phyloP scores from a whole-genome alignment of 208 protist genomes.

The Herpetomonas samuelpessoai region DNA sequence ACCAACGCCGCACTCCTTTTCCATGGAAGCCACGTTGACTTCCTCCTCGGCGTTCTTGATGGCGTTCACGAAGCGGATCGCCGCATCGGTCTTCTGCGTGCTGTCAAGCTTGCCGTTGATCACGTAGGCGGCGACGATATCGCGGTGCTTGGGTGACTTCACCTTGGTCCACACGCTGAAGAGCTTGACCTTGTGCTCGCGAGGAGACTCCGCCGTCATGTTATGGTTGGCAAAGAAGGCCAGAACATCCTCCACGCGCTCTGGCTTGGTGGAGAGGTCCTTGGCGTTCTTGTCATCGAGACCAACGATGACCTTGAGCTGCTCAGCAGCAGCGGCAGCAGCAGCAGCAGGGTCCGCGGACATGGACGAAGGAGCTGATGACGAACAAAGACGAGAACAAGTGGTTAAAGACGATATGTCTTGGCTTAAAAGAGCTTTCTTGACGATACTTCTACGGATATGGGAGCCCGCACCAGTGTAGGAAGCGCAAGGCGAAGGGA shows the following conservation, averaged over 20 bases:
- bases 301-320: conserved; percentile 75
- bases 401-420: too few relatives aligned
- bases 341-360: conserved; percentile 12
- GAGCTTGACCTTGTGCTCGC: conserved; percentile 86
- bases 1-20: conserved; percentile 78
- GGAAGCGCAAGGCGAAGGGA: too few relatives aligned
- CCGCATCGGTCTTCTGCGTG: conserved; percentile 86
- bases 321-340: conserved; percentile 22
- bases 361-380: conserved; percentile 6
- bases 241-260: conserved; percentile 81
- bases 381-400: neutral
- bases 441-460: too few relatives aligned
- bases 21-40: conserved; percentile 45
- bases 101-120: conserved; percentile 58
- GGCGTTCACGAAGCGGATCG: conserved; percentile 72
- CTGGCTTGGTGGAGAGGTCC: conserved; percentile 82
- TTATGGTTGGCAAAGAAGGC: conserved; percentile 62
- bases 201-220: conserved; percentile 41
- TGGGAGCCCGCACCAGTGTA: too few relatives aligned
- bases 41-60: conserved; percentile 19
- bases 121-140: conserved; percentile 60
- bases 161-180: conserved; percentile 85
- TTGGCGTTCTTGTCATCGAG: conserved; percentile 89
- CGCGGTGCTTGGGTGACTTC: conserved; percentile 68
- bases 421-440: too few relatives aligned